A percentile compares a stretch with the other conserved stretches of the same genome.
These are phyloP conservation scores for Aureococcus anophagefferens DNA, from an alignment of 108 stramenopile genomes.

Conservation along the genomic window DNA sequence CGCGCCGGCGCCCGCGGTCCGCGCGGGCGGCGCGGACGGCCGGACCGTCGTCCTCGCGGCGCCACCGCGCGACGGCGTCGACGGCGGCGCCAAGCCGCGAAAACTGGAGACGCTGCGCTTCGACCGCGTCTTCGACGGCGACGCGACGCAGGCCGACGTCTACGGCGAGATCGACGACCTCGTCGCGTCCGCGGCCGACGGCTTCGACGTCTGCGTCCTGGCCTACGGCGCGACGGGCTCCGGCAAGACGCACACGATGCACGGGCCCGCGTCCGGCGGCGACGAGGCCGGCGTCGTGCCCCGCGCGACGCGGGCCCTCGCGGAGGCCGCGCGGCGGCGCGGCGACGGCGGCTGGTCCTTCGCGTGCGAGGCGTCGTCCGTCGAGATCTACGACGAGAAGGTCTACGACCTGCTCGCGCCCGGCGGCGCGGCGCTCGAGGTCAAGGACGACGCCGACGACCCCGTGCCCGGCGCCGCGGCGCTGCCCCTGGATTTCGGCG, in stretches of 20 bases:
- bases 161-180: conserved; percentile 28
- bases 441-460: neutral
- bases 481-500: neutral
- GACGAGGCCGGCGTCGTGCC: conserved; percentile 9
- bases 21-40: too few relatives aligned
- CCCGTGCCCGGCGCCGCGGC: neutral
- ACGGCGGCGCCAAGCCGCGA: neutral
- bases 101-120: conserved; percentile 3
- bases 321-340: neutral
- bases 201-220: conserved; percentile 79
- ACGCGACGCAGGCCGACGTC: conserved; percentile 16
- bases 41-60: too few relatives aligned
- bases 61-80: too few relatives aligned
- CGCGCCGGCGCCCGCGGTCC: too few relatives aligned
- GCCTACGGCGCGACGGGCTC: conserved; percentile 74
- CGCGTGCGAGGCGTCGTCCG: conserved; percentile 6
- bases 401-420: conserved; percentile 17
- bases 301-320: neutral
- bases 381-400: conserved; percentile 28
- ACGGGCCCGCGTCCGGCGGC: conserved; percentile 4
- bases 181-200: conserved; percentile 70
- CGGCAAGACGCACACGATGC: conserved; percentile 43
- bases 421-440: neutral
- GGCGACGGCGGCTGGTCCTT: neutral
- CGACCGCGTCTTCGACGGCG: conserved; percentile 22